A percentile compares a stretch with the other conserved stretches of the same genome.
Evolutionary conservation across 345 rosid species (phyloP).

Genomic region (Gossypium stocksii): DNA sequence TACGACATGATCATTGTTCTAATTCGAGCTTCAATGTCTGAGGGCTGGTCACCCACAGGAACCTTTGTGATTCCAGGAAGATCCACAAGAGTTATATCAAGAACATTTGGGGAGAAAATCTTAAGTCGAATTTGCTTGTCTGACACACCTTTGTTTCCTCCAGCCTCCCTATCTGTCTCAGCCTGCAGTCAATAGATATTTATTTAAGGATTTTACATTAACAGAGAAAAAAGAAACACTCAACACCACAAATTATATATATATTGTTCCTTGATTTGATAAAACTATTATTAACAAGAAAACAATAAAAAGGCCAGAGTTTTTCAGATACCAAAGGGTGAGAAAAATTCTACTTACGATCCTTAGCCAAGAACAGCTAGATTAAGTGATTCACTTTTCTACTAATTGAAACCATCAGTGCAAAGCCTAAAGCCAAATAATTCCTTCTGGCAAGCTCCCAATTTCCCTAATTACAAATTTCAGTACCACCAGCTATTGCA

Average conservation of each 20-base stretch:
- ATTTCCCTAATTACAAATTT: neutral
- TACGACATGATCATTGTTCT: constrained; percentile 94
- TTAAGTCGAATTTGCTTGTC: constrained; percentile 84
- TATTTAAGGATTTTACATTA: neutral
- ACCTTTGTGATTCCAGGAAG: constrained; percentile 95
- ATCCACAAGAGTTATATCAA: constrained; percentile 89
- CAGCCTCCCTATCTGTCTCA: constrained; percentile 80
- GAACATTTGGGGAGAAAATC: constrained; percentile 87
- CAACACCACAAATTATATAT: neutral
- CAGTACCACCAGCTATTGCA: neutral
- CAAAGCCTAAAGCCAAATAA: neutral
- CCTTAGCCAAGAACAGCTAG: neutral
- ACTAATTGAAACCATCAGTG: neutral
- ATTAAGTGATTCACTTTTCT: neutral
- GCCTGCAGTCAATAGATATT: constrained; percentile 37
- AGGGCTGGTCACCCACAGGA: constrained; percentile 95
- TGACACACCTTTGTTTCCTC: constrained; percentile 84
- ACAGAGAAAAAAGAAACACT: no score
- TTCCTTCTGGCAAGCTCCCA: constrained; percentile 5
- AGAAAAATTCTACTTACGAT: neutral
- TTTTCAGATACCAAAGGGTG: neutral
- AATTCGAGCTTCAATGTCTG: constrained; percentile 86
- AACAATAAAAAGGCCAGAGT: neutral
- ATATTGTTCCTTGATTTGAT: neutral
- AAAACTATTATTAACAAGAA: neutral